phyloP scores from a whole-genome alignment of 2,329 filamentous ascomycete genomes.

The Lachnellula subtilissima region DNA sequence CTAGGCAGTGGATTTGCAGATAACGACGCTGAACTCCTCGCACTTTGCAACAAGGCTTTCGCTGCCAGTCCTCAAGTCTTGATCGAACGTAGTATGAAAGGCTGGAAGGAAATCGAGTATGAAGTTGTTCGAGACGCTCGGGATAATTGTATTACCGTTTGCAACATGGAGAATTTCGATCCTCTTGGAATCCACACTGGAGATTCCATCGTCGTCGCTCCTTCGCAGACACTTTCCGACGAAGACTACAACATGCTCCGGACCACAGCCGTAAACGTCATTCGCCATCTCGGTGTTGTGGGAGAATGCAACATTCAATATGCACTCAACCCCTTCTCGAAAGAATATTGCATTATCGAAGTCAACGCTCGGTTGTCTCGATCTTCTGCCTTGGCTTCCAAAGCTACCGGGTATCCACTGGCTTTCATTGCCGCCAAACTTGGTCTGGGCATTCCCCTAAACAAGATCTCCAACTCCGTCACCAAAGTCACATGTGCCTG shows the following conservation, averaged over 20 bases:
- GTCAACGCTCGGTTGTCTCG: constrained; percentile 95
- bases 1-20: constrained; percentile 94
- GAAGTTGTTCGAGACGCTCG: constrained; percentile 93
- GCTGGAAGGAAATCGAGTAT: constrained; percentile 99
- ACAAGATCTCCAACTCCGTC: constrained; percentile 94
- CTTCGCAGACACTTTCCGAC: constrained; percentile 92
- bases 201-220: constrained; percentile 96
- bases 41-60: constrained; percentile 91
- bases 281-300: constrained; percentile 92
- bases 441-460: constrained; percentile 87
- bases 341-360: constrained; percentile 98
- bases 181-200: constrained; percentile 96
- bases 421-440: constrained; percentile 97
- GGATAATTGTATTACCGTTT: constrained; percentile 99
- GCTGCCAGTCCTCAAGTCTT: constrained; percentile 93
- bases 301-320: constrained; percentile 99
- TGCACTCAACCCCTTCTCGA: constrained; percentile 88
- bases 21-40: constrained; percentile 73
- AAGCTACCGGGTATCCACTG: constrained; percentile 92
- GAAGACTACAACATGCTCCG: constrained; percentile 99
- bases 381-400: constrained; percentile 92
- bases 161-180: constrained; percentile 99
- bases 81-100: constrained; percentile 98
- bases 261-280: constrained; percentile 94
- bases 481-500: constrained; percentile 95